Conservation (phyloP, 148 eudicot species). For the Pouteria glomerata region DNA sequence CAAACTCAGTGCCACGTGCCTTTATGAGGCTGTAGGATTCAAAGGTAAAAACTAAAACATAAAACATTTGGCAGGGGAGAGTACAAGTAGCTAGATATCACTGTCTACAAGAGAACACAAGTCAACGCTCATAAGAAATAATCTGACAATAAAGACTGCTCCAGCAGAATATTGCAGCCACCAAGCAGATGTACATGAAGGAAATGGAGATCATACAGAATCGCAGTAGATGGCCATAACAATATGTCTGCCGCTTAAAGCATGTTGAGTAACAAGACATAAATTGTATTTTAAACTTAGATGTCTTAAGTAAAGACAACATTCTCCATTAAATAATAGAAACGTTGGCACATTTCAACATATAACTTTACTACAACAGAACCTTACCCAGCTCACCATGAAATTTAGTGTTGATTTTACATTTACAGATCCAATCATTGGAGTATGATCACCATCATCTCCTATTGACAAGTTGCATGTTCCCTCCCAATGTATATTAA, state of each 20-base stretch:
- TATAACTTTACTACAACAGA: not conserved
- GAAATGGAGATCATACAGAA: constrained; percentile 2
- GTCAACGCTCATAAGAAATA: not conserved
- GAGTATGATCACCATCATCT: not conserved
- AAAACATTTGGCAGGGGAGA: not conserved
- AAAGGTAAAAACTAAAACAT: not conserved
- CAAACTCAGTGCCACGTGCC: not conserved
- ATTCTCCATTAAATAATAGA: not conserved
- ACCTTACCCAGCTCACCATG: not conserved
- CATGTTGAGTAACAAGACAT: not conserved
- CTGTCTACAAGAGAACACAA: not conserved
- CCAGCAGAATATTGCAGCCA: not conserved
- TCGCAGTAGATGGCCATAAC: not conserved
- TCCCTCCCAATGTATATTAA: not conserved
- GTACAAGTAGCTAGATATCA: not conserved
- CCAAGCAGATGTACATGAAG: not conserved
- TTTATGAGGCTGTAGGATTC: constrained; percentile 1
- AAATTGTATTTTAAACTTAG: not conserved
- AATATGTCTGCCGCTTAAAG: not conserved
- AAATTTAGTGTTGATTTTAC: not conserved
- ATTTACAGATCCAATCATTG: not conserved
- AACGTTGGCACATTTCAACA: not conserved
- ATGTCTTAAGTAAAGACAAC: not conserved
- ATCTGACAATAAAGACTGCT: not conserved
- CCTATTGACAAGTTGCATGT: not conserved